phyloP scores from a whole-genome alignment of 2,329 filamentous ascomycete genomes.

The Fusarium robinianum region DNA sequence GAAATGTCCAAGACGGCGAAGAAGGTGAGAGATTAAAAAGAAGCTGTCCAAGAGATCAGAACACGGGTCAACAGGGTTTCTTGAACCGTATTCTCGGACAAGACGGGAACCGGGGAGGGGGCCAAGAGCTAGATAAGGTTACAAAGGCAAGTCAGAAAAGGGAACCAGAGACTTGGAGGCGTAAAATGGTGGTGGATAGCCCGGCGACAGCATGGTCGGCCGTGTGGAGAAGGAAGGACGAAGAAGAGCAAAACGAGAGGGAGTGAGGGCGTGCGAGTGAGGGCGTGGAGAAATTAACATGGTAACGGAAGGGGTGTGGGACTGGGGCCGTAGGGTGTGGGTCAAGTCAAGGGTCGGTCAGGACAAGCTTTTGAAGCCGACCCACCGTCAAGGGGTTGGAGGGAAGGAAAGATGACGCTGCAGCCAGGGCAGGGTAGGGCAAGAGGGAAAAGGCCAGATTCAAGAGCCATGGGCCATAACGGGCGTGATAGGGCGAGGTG shows the following conservation, averaged over 20 bases:
- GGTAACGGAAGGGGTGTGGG: too few species aligned
- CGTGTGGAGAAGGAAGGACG: slow-evolving; percentile 38
- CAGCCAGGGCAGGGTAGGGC: slow-evolving; percentile 21
- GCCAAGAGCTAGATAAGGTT: slow-evolving; percentile 38
- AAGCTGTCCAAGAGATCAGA: slow-evolving; percentile 17
- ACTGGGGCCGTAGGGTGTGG: slow-evolving; percentile 20
- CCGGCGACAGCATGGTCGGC: slow-evolving; percentile 43
- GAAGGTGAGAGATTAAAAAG: slow-evolving; percentile 2
- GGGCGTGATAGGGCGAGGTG: slow-evolving; percentile 8
- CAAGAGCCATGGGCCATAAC: not conserved
- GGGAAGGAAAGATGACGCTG: slow-evolving; percentile 32
- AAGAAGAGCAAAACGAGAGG: slow-evolving; percentile 37
- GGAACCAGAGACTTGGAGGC: slow-evolving; percentile 31
- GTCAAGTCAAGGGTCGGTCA: slow-evolving; percentile 31
- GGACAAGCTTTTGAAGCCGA: slow-evolving; percentile 41
- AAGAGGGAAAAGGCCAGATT: slow-evolving; percentile 3
- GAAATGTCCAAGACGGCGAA: slow-evolving; percentile 28
- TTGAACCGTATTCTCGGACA: slow-evolving; percentile 30
- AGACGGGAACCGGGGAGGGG: slow-evolving; percentile 29
- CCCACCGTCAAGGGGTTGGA: slow-evolving; percentile 30
- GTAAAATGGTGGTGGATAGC: slow-evolving; percentile 39
- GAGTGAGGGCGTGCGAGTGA: slow-evolving; percentile 20
- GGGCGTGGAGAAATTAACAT: slow-evolving; percentile 17
- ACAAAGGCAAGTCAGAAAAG: slow-evolving; percentile 33
- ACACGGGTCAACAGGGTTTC: slow-evolving; percentile 26